Percentiles rank a stretch among this genome's conserved stretches.
phyloP scores from a whole-genome alignment of 2,329 filamentous ascomycete species.

The Fusarium sp. region DNA sequence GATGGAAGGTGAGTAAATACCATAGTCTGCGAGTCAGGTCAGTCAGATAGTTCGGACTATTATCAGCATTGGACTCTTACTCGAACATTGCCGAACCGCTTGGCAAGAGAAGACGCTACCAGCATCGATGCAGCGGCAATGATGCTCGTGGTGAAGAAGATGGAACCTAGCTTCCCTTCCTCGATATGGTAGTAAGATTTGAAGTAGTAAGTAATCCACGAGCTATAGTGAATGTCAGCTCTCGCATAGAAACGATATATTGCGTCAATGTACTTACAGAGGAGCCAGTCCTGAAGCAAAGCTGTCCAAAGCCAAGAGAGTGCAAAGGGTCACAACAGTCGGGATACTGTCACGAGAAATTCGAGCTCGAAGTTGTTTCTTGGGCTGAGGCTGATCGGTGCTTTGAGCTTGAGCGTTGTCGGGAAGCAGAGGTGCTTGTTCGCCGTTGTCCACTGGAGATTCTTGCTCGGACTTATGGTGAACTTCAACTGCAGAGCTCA shows the following conservation, averaged over 20 bases:
- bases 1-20: constrained; percentile 78
- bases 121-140: constrained; percentile 61
- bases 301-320: constrained; percentile 73
- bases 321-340: constrained; percentile 67
- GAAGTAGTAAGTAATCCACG: constrained; percentile 68
- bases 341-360: constrained; percentile 64
- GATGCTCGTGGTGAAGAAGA: constrained; percentile 63
- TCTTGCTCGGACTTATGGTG: constrained; percentile 25
- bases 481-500: constrained; percentile 58
- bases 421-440: constrained; percentile 42
- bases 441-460: neutral
- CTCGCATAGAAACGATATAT: accelerated
- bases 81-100: constrained; percentile 68
- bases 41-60: neutral
- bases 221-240: constrained; percentile 49
- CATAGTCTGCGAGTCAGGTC: constrained; percentile 64
- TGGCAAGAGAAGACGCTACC: constrained; percentile 62
- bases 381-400: neutral
- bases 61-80: constrained; percentile 49
- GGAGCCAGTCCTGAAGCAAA: constrained; percentile 76
- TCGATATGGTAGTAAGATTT: constrained; percentile 56
- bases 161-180: constrained; percentile 59
- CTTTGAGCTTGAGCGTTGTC: neutral
- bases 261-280: constrained; percentile 54
- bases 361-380: constrained; percentile 56